Evolutionary conservation across 345 rosid species (phyloP).

Genomic region (Arabidopsis suecica): DNA sequence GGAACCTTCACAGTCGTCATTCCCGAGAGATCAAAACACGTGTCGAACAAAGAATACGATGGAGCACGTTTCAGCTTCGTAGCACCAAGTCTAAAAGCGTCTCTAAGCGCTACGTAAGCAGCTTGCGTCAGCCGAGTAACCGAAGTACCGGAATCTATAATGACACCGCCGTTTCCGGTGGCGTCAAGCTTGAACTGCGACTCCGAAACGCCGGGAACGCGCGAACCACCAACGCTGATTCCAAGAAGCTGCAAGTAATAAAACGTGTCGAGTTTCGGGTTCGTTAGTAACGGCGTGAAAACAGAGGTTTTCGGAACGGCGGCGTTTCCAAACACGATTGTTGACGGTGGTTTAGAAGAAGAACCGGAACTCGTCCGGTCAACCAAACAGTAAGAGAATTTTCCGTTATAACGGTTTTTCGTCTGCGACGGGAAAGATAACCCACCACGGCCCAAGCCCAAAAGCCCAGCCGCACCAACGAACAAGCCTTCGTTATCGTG

Average conservation of each 20-base stretch:
- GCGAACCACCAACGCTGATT: constrained; percentile 86
- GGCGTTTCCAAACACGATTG: constrained; percentile 70
- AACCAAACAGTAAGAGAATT: constrained; percentile 87
- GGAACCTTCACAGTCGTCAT: constrained; percentile 74
- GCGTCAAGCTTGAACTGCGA: constrained; percentile 72
- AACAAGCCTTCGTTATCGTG: constrained; percentile 93
- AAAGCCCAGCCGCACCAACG: constrained; percentile 86
- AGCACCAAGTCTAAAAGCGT: constrained; percentile 63
- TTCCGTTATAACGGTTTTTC: constrained; percentile 69
- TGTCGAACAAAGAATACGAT: constrained; percentile 71
- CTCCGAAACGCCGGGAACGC: constrained; percentile 66
- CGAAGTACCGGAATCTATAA: constrained; percentile 86
- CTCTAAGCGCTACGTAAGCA: constrained; percentile 67
- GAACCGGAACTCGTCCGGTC: constrained; percentile 70
- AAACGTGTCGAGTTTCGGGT: constrained; percentile 88
- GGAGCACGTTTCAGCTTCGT: constrained; percentile 55
- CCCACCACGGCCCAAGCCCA: constrained; percentile 90
- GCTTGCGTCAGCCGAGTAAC: constrained; percentile 70
- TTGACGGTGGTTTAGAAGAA: constrained; percentile 68
- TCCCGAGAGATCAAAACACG: constrained; percentile 77
- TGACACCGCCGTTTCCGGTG: constrained; percentile 83
- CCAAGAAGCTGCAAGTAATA: constrained; percentile 84
- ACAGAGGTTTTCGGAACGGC: constrained; percentile 66
- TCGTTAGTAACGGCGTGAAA: constrained; percentile 74
- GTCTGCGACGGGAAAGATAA: constrained; percentile 85